Evolutionary conservation across 352 stramenopile species (phyloP), one percentile per base, ranked within the genome.

Genomic region (Pythium coloratum): DNA sequence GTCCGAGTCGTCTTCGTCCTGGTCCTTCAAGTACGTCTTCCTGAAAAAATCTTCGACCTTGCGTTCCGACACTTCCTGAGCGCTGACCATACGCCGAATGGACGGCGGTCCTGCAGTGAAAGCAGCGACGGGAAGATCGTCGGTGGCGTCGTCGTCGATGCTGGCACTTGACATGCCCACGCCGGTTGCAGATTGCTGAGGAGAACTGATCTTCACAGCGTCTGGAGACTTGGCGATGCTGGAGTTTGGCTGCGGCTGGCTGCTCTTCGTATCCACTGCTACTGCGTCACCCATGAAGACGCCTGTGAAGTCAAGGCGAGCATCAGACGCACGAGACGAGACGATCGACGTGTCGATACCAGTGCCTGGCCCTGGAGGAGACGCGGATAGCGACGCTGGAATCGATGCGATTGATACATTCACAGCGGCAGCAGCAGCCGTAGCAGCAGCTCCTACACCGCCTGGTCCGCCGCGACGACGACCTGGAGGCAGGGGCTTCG

Each of bases 1-100:
- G 12, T 49, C 40, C 14, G 71, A 62, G 20, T 69, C 68, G 18
- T 76, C 69, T 13, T 72, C 70, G 12, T 66, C 69, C 3, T 70
- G 44, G 6, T 69, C 55, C 24, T 73, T 38, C 3, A 59, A 26
- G 33, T 76, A 76, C 13, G 72, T 82, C n/a, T 68, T 69, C 14
- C 68, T 67, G 61, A 85, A 85, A 24, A 84, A 87, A 13, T 83
- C 77, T 33, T 79, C 75, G 3, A 87, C 79, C 49, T 84, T 85
- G 1, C 55, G 67, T 56, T 78, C 73, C 6, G 79, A 80, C 13
- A 60, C 72, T 26, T 69, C 66, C 44, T 85, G 75, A n/a, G 77
- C 65, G 33, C 75, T 84, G 13, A 83, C 59, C 24, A 64, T 70
- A 10, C 76, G 79, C 2, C 54, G 75, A 2, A 71, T 73, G 0